Base-by-base conservation (phyloP, 257 asterid genomes). In the Capsicum chinense region DNA sequence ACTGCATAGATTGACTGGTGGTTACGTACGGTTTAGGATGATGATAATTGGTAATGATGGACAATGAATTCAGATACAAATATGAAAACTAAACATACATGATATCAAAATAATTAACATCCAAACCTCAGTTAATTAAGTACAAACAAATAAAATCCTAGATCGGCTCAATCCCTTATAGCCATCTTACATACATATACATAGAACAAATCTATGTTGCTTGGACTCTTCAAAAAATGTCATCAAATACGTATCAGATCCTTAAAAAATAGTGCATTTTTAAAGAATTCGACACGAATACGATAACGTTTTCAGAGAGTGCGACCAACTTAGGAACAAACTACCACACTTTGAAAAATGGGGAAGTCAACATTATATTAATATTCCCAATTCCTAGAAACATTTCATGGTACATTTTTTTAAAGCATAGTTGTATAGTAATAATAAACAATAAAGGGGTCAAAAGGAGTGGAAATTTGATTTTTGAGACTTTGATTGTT, bases 351-450 rank as follows among this genome's bases (percentile, higher is more conserved):
- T 50, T 12, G 59, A 21, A 26, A 1, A 26, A 52, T 14, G 21
- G 21, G 47, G 26, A 52, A 76, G 48, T 52, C 63, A 52, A 76
- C 63, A 26, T 26, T 26, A 26, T 26, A 26, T 26, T 26, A 52
- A 66, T 39, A 68, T 52, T 76, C 81, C 26, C 64, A 76, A 50
- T 19, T 19, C 60, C 80, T 74, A 74, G n/a, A 74, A 73, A 48
- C 37, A 2, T 50, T 70, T 70, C 35, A 44, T 70, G 37, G 35
- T 70, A 44, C 58, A n/a, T 17, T 39, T 54, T 54, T 76, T 76
- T 21, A 76, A 76, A 52, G 13, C 81, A 52, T 26, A 19, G 0
- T 42, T 3, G 6, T 26, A 6, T 44, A 44, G 48, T 5, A 44
- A 44, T 5, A 44, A 39, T 3, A 13, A 13, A 26, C 13, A 26